Base-by-base conservation (phyloP, 2,329 filamentous ascomycete genomes). In the Corynespora cassiicola region DNA sequence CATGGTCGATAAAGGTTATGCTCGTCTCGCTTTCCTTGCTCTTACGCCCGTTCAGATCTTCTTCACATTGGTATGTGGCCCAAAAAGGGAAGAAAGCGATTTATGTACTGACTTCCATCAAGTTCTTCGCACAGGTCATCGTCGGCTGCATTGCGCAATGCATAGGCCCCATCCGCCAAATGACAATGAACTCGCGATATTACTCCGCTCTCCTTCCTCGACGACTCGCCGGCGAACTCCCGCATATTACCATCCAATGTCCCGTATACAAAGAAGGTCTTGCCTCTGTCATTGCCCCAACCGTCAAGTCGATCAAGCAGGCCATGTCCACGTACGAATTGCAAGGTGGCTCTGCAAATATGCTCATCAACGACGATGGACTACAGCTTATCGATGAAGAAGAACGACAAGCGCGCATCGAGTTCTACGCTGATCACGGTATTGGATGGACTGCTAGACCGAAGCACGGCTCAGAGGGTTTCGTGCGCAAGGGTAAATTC, bases 241-340 rank as follows among this genome's bases (percentile, higher is more conserved):
- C 85, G 3, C 87, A 88, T 60, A 76, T 88, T 50, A 74, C 69
- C 7, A 87, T 94, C 31, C 88, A 94, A 61, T 90, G 87, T 58
- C 88, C 88, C 9, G 87, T 92, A 0, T 94, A 92, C 74, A 92
- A 91, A 66, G 88, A 92, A 66, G 87, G 87, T 50, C 76, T 94
- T 7, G 71, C 72, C 24, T 82, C 76, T 45, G 88, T 92, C 66
- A 89, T 90, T 59, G 78, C 76, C 9, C 87, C 87, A 5, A 90
- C 87, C 0, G 81, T 90, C 58, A 83, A 82, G 61, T 89, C 85
- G 3, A 79, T 90, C 67, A 89, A 89, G 70, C 84, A 88, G 60
- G 71, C 71, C 16, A 74, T 74, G 29, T 73, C 71, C 8, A 73
- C 70, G 7, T 74, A 74, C 49, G 71, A 74, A 45, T 70, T 73